Base-by-base conservation (phyloP, 441 rosid genomes). In the Erysimum cheiri region DNA sequence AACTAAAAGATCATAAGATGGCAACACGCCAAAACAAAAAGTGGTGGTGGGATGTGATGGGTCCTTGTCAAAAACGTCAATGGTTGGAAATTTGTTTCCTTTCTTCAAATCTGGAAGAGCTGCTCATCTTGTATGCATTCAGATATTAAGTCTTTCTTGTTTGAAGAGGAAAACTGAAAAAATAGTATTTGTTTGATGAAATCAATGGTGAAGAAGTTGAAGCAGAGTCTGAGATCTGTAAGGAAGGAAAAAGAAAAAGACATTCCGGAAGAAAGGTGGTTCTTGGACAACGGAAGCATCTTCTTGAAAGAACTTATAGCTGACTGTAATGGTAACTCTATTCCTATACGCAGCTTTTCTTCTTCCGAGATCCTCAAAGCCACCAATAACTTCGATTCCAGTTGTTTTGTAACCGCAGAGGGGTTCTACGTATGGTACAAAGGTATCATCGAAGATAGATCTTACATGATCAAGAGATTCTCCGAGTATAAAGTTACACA, bases 221-320 rank as follows among this genome's bases (percentile, higher is more conserved):
- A 60, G 67, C 41, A 48, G 50, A 70, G 24, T 11, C 10, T 70
- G 41, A 40, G 68, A 31, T 52, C 17, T 32, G 14, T 52, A 28
- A 41, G 2, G 33, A 24, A 6, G 54, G 52, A 17, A 46, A 46
- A 46, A 1, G 31, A 10, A 22, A 48, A 48, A 2, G 3, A 2
- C 54, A 48, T 5, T 9, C 7, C 10, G 17, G 31, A 55, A 5
- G 48, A 53, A 55, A 52, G 8, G 37, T 28, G 52, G 37, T 67
- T 52, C 46, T 40, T 68, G 69, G 76, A 55, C 19, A 81, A 81
- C 9, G 77, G 85, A 17, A 46, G 80, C 32, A 56, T 53, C 60
- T 33, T 78, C 8, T 5, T 81, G 5, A 65, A 80, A 60, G 70
- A 80, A 39, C 60, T 76, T 5, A 67, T 81, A 24, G 66, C 78